Evolutionary conservation across 2,329 filamentous ascomycete genomes (phyloP), one percentile per base, ranked within the genome.

Genomic region (Zymoseptoria crescenta): DNA sequence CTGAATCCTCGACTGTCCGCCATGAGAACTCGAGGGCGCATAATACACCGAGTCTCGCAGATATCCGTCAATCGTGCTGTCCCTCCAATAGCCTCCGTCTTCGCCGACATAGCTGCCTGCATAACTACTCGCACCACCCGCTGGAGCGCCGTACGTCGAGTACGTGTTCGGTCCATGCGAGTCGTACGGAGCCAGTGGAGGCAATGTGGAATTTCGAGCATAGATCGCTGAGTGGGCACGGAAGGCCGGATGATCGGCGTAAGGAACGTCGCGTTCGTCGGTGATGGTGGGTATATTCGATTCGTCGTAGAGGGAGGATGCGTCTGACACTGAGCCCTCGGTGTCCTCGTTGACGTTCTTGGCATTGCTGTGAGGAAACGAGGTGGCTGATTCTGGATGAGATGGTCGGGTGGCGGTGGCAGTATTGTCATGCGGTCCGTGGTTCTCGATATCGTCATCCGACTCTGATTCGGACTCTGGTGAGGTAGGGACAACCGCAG

Each of bases 301-400:
- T 9, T 64, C 62, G 16, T 78, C 78, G 28, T 86, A 82, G 4
- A 72, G 68, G 3, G 35, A 45, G 4, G 35, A 45, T 45, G 35
- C 35, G 6, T 62, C 80, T 54, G 81, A 79, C 13, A 81, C 78
- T 64, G 84, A 73, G 2, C 35, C 35, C n/a, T 45, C 35, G 13
- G 49, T 19, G 16, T 24, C 21, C 4, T 85, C 86, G 67, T 85
- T 84, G 30, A 8, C 30, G 30, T 9, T 35, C 1, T 16, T 16
- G 35, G 5, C 9, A 5, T 16, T 10, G 10, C 16, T 13, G n/a
- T 5, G 35, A 45, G 13, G 2, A 13, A 45, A 2, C 2, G 4
- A 4, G 16, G 35, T 45, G 35, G 35, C 2, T 10, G 16, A 7
- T 1, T 13, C 16, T 13, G 35, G 4, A 16, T 4, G 35, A 13